phyloP scores from a whole-genome alignment of 257 asterid species.

The Ophiorrhiza pumila region DNA sequence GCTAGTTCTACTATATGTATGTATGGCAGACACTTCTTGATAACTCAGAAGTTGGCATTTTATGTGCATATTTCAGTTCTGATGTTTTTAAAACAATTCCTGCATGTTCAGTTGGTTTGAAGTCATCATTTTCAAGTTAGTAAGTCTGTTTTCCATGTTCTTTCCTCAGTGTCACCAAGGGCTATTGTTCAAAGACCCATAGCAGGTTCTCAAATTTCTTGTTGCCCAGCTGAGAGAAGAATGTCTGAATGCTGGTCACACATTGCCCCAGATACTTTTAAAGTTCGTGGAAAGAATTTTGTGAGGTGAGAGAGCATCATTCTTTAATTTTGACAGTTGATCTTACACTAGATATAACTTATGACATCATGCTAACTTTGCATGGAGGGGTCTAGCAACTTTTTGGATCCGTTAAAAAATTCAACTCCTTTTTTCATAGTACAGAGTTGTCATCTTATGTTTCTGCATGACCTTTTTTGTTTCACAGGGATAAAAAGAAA shows the following conservation, averaged over 20 bases:
- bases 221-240: constrained; percentile 65
- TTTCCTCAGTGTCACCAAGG: constrained; percentile 56
- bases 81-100: background rate
- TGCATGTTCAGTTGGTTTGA: background rate
- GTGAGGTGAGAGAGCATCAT: constrained; percentile 42
- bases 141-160: constrained; percentile 13
- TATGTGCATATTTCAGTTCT: background rate
- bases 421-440: background rate
- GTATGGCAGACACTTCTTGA: constrained; percentile 21
- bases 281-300: constrained; percentile 72
- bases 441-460: background rate
- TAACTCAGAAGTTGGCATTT: background rate
- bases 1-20: constrained; percentile 51
- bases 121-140: constrained; percentile 1
- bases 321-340: background rate
- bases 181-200: constrained; percentile 61
- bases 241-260: constrained; percentile 67
- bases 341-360: background rate
- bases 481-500: constrained; percentile 87
- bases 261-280: constrained; percentile 64
- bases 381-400: background rate
- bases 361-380: background rate
- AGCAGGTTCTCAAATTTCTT: constrained; percentile 80
- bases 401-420: background rate
- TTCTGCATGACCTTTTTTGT: constrained; percentile 10